These are phyloP conservation scores for Nannochloropsis salina DNA, from an alignment of 108 stramenopile species.

Conservation along the genomic window DNA sequence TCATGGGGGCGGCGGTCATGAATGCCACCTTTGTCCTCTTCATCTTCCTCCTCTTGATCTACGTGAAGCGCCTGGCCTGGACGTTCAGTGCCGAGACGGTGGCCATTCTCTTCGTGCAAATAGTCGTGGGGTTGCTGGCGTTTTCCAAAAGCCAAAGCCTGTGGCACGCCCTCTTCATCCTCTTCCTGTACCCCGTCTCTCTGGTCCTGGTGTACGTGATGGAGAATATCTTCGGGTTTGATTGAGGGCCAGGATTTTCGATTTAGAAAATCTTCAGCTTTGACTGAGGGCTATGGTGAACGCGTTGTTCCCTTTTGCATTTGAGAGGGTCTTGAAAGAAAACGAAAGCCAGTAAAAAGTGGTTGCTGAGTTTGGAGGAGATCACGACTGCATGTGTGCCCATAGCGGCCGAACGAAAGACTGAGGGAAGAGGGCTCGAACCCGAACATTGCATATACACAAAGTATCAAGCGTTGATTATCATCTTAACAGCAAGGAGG, in stretches of 20 bases:
- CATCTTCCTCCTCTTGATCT: slow-evolving; percentile 88
- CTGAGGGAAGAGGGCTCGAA: too few relatives aligned
- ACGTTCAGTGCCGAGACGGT: slow-evolving; percentile 90
- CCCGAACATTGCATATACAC: too few relatives aligned
- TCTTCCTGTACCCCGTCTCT: not conserved
- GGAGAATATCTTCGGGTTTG: not conserved
- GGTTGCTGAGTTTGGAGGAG: too few relatives aligned
- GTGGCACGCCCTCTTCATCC: not conserved
- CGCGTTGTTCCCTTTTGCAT: too few relatives aligned
- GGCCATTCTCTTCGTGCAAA: slow-evolving; percentile 79
- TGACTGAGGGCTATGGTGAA: too few relatives aligned
- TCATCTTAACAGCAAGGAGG: too few relatives aligned
- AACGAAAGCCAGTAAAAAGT: too few relatives aligned
- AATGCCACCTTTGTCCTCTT: slow-evolving; percentile 95
- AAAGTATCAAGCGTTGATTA: too few relatives aligned
- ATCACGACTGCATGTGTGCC: too few relatives aligned
- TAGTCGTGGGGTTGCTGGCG: slow-evolving; percentile 64
- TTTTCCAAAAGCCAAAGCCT: slow-evolving; percentile 22
- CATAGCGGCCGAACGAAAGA: too few relatives aligned
- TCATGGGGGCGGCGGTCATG: slow-evolving; percentile 87
- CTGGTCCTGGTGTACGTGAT: not conserved
- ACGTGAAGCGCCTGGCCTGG: slow-evolving; percentile 83
- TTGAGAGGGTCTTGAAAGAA: too few relatives aligned
- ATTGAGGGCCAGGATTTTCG: not conserved
- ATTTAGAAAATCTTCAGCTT: too few relatives aligned